Evolutionary conservation across 768 basidiomycete genomes (phyloP).

Genomic region (Tephrocybe sp.): DNA sequence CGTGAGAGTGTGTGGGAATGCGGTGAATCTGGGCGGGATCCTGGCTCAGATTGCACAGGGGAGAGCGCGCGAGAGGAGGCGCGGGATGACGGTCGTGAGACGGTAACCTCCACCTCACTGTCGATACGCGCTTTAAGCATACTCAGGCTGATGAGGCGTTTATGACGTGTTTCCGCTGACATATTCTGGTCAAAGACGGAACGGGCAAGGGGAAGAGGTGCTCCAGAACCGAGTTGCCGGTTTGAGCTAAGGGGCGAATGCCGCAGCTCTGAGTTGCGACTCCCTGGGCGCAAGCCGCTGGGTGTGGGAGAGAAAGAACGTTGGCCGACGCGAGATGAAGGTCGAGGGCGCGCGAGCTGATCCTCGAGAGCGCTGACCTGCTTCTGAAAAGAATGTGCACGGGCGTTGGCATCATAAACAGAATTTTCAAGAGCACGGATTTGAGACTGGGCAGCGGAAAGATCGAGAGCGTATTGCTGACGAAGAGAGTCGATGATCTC

Average conservation of each 20-base stretch:
- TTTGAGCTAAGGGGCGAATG: constrained; percentile 40
- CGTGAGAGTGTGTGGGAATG: constrained; percentile 22
- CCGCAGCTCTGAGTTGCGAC: constrained; percentile 37
- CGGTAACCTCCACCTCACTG: constrained; percentile 59
- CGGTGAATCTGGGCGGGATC: constrained; percentile 22
- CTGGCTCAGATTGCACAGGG: constrained; percentile 44
- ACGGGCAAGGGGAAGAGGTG: constrained; percentile 42
- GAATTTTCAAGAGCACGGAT: constrained; percentile 75
- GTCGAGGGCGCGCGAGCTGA: constrained; percentile 53
- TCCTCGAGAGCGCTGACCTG: constrained; percentile 67
- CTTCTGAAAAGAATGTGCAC: constrained; percentile 65
- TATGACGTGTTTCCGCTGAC: constrained; percentile 75
- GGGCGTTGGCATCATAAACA: constrained; percentile 72
- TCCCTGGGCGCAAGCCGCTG: constrained; percentile 45
- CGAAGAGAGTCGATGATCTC: constrained; percentile 70
- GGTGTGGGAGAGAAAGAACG: constrained; percentile 48
- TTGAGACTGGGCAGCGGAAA: constrained; percentile 77
- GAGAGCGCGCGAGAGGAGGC: constrained; percentile 45
- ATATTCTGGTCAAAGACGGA: constrained; percentile 69
- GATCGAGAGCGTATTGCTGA: constrained; percentile 78
- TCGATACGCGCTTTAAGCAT: constrained; percentile 93
- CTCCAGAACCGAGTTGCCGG: constrained; percentile 32
- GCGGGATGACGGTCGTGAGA: constrained; percentile 45
- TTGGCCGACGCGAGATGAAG: constrained; percentile 39
- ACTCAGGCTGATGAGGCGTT: constrained; percentile 78